phyloP scores from a whole-genome alignment of 1,284 basidiomycete genomes.

The Pascua sp. region DNA sequence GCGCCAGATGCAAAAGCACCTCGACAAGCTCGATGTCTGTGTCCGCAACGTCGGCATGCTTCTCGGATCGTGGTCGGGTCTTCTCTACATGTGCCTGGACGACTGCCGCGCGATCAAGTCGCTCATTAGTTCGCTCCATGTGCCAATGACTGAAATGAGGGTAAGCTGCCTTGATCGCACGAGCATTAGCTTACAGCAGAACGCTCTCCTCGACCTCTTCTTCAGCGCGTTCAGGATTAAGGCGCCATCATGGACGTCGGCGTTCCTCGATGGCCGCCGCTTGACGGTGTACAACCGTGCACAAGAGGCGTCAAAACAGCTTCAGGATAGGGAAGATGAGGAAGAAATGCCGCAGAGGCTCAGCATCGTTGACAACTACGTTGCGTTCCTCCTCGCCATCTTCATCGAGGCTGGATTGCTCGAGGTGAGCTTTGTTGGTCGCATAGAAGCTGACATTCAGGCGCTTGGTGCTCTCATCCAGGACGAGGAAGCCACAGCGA shows the following conservation, averaged over 20 bases:
- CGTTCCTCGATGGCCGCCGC: conserved; percentile 79
- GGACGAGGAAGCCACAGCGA: conserved; percentile 62
- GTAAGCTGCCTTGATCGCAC: conserved; percentile 53
- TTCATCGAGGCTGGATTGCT: conserved; percentile 82
- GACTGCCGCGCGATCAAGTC: conserved; percentile 79
- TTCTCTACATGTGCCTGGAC: conserved; percentile 92
- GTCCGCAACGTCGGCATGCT: conserved; percentile 76
- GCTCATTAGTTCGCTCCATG: conserved; percentile 77
- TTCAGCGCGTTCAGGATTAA: conserved; percentile 90
- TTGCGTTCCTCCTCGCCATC: conserved; percentile 80
- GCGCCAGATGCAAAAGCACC: conserved; percentile 51
- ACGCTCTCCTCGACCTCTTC: conserved; percentile 87
- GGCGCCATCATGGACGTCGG: conserved; percentile 81
- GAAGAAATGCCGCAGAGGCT: conserved; percentile 59
- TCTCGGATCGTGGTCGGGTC: conserved; percentile 86
- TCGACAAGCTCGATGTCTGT: conserved; percentile 71
- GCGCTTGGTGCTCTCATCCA: conserved; percentile 79
- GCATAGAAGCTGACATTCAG: conserved; percentile 54
- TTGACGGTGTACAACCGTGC: conserved; percentile 57
- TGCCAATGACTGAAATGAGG: conserved; percentile 80
- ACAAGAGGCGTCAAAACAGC: conserved; percentile 35
- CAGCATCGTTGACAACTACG: conserved; percentile 88
- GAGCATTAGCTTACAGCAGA: conserved; percentile 55
- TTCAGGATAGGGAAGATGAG: conserved; percentile 30
- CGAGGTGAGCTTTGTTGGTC: conserved; percentile 64